Base-by-base conservation (phyloP, 202 grass and related monocot species). In the Brachypodium distachyon region DNA sequence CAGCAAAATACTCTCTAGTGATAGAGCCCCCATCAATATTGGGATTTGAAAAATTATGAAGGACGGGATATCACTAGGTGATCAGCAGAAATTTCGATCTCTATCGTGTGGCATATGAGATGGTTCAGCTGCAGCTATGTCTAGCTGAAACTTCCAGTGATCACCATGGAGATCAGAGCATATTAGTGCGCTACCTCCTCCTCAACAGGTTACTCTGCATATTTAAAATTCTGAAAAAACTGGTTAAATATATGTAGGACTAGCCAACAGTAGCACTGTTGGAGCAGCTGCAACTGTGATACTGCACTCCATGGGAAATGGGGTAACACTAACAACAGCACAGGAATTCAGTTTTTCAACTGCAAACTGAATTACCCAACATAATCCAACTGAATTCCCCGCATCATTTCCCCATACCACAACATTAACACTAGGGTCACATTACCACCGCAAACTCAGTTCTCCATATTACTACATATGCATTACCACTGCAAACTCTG, bases 151-250 rank as follows among this genome's bases (percentile, higher is more conserved):
- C 46, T 67, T 67, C 40, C 41, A 14, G 64, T 46, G 64, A 67
- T 31, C 40, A 19, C 9, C 80, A 60, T 31, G 46, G 78, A 58
- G 34, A 73, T 68, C 28, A 4, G 1, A 47, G 42, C 67, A 60
- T 86, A 90, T 33, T 83, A 80, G 51, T 53, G 58, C 69, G 87
- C 59, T 82, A 86, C 44, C 62, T 81, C 88, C 29, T 82, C 39
- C 9, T 79, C 55, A 57, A 76, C 32, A 72, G 6, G 80, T 49
- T 75, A 81, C 64, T 33, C 9, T 68, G 28, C 72, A 85, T 27
- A 72, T 66, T 23, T 81, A 65, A 50, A 67, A 81, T 54, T 82
- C 72, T 21, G 42, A 78, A 69, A 83, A 57, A 49, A 72, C 64
- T 55, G 63, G 73, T 28, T 65, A 77, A 32, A 81, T 74, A 21